Conservation (phyloP, 495 filamentous ascomycete genomes). For the Emericellopsis terricola region DNA sequence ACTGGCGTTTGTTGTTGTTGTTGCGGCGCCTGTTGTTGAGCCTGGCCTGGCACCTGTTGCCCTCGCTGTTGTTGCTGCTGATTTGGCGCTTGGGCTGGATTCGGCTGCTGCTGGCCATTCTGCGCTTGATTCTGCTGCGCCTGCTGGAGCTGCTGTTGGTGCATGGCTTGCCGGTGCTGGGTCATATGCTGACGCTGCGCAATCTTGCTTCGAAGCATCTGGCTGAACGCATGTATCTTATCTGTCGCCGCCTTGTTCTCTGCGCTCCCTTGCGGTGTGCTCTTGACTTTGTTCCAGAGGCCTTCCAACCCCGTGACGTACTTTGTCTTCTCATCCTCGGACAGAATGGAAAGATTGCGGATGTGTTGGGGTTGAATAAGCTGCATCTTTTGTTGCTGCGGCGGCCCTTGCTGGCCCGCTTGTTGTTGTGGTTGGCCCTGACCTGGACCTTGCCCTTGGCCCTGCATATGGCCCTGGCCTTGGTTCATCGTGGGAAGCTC, state of each 20-base stretch:
- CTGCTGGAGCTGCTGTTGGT: conserved; percentile 7
- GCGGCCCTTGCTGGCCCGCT: conserved; percentile 8
- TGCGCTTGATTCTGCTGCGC: conserved; percentile 9
- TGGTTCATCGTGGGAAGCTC: conserved; percentile 1
- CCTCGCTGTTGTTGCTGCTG: conserved; percentile 4
- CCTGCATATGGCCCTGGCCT: conserved; percentile 1
- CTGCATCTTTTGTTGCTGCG: conserved; percentile 6
- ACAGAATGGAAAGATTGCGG: conserved; percentile 21
- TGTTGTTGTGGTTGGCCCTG: conserved; percentile 3
- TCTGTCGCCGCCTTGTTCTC: conserved; percentile 44
- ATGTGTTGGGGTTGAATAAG: conserved; percentile 30
- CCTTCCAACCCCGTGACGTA: conserved; percentile 44
- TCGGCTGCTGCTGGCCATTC: conserved; percentile 17
- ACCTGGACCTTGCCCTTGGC: too few relatives aligned
- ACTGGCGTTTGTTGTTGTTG: conserved; percentile 4
- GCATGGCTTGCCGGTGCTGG: conserved; percentile 4
- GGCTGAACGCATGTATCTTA: conserved; percentile 46
- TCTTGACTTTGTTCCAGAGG: conserved; percentile 44
- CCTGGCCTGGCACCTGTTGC: background rate
- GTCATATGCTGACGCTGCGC: conserved; percentile 12
- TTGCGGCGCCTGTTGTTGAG: conserved; percentile 3
- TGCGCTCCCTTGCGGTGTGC: conserved; percentile 28
- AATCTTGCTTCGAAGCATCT: conserved; percentile 41
- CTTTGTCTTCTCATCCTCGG: conserved; percentile 42
- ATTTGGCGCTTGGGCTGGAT: conserved; percentile 1